These are phyloP conservation scores for Neocatenulostroma microsporum DNA, from an alignment of 2,329 filamentous ascomycete species.

Conservation along the genomic window DNA sequence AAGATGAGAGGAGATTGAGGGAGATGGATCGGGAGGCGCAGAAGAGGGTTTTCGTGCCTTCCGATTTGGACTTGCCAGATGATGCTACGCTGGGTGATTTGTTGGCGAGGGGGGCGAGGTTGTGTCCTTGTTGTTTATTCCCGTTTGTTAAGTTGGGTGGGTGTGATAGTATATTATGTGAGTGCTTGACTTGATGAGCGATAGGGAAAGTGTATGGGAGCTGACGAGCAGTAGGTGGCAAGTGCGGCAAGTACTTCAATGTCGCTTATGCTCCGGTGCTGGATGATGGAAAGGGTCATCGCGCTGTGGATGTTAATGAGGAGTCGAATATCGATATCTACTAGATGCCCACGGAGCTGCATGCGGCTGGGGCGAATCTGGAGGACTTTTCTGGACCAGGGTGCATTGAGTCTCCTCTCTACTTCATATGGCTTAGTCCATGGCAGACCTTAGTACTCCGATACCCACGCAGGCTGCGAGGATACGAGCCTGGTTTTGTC, in stretches of 20 bases:
- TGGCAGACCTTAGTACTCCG: too few species aligned
- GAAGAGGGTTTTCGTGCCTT: conserved; percentile 3
- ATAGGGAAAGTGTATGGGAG: neutral
- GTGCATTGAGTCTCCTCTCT: too few species aligned
- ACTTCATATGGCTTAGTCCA: too few species aligned
- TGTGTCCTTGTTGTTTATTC: conserved; percentile 5
- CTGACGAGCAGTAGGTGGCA: conserved; percentile 5
- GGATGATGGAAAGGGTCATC: conserved; percentile 4
- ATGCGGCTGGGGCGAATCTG: too few species aligned
- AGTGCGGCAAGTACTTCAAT: conserved; percentile 7
- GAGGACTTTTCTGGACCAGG: too few species aligned
- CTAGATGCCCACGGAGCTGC: too few species aligned
- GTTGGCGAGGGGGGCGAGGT: conserved; percentile 5
- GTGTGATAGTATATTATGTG: conserved; percentile 7
- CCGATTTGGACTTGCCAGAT: conserved; percentile 5
- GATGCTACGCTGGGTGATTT: conserved; percentile 4
- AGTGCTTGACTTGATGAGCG: neutral
- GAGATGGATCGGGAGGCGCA: conserved; percentile 2
- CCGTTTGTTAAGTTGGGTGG: conserved; percentile 8
- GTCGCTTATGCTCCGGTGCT: conserved; percentile 7
- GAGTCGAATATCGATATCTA: conserved; percentile 7
- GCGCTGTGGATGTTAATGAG: conserved; percentile 7
- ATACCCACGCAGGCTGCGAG: too few species aligned
- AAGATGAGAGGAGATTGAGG: conserved; percentile 4
- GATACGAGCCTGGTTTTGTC: too few species aligned